Base-by-base conservation (phyloP, 495 filamentous ascomycete species). In the Neurospora cerealis region DNA sequence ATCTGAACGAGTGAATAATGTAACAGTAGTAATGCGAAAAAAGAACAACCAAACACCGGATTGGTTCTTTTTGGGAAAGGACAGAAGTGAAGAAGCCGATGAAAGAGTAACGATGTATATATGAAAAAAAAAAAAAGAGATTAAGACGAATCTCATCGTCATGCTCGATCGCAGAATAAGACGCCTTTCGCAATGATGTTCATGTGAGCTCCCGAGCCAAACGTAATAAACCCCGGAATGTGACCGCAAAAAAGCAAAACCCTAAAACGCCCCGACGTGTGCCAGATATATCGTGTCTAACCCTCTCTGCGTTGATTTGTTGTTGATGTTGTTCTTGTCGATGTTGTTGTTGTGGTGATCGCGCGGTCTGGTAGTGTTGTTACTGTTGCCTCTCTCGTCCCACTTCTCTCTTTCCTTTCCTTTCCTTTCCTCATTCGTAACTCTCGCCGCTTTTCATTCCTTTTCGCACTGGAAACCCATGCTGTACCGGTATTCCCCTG, bases 381-480 rank as follows among this genome's bases (percentile, higher is more conserved):
- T 9, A 66, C 54, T 34, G 54, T 9, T 66, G 54, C 21, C 15
- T 34, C 21, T 24, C 28, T 13, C 28, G 10, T 32, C 54, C 54
- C 15, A 28, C 6, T 28, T 66, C 32, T 34, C 54, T 34, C 54
- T 34, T 2, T 62, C 24, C 24, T 2, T 62, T 34, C 54, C 28
- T 15, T 32, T 60, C 24, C 6, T 6, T 6, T 13, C 5, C 10
- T 28, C 21, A 28, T 7, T 32, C 5, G 11, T 21, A 62, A 32
- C 13, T 32, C 42, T n/a, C 28, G 17, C 24, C 71, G 8, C 34
- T 36, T 32, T 32, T 72, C 34, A 41, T 34, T 66, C 54, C 54
- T 19, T 66, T 66, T 84, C 83, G 21, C 77, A 80, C 72, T 83
- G 81, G 70, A 87, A 86, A 3, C 86, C 86, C 34, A 88, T 79